A percentile compares a stretch with the other conserved stretches of the same genome.
phyloP scores from a whole-genome alignment of 1,139 yeast species.

The Kodamaea sp. region DNA sequence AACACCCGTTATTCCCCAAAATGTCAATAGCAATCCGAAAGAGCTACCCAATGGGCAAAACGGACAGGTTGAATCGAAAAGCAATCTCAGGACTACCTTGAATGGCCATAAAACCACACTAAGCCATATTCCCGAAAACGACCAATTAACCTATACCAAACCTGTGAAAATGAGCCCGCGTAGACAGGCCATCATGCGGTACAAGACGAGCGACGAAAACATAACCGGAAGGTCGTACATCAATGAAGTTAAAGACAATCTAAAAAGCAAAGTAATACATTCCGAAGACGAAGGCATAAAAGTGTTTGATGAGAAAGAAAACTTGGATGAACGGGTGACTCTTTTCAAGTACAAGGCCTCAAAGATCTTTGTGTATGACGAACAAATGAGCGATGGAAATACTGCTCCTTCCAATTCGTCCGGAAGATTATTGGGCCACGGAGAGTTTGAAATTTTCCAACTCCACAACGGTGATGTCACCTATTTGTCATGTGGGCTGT shows the following conservation, averaged over 20 bases:
- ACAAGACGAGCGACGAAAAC: constrained; percentile 34
- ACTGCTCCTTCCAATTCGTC: constrained; percentile 19
- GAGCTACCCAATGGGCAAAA: no score
- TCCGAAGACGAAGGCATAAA: constrained; percentile 7
- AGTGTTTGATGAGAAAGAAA: constrained; percentile 10
- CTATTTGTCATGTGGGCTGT: constrained; percentile 56
- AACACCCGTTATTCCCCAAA: no score
- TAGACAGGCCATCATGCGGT: constrained; percentile 41
- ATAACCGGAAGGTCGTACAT: constrained; percentile 23
- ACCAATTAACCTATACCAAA: neutral
- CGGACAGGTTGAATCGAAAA: neutral
- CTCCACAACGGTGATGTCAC: constrained; percentile 64
- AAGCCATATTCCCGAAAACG: neutral
- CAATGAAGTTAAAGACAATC: constrained; percentile 32
- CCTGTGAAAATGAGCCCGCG: constrained; percentile 33
- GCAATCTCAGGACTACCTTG: neutral
- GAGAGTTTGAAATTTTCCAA: constrained; percentile 64
- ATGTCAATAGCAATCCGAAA: neutral
- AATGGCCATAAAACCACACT: neutral
- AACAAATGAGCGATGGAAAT: constrained; percentile 25
- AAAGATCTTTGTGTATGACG: constrained; percentile 47
- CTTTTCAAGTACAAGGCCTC: constrained; percentile 41
- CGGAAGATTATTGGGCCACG: constrained; percentile 60
- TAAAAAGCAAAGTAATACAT: constrained; percentile 14
- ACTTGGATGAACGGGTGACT: constrained; percentile 39